Conservation (phyloP, 352 stramenopile genomes). For the Pythium angustatum region DNA sequence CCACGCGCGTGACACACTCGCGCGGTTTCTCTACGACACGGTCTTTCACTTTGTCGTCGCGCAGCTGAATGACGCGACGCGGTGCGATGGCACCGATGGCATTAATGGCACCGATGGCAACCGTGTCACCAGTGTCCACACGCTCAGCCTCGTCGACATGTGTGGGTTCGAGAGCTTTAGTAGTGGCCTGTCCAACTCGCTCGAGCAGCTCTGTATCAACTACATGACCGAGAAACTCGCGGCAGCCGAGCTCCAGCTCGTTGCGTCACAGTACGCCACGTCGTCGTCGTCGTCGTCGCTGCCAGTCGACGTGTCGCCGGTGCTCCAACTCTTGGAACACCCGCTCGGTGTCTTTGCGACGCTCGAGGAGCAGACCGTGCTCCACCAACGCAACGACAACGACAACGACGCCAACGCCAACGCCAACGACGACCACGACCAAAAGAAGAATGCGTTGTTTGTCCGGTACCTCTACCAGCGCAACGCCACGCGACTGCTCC, state of each 20-base stretch:
- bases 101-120: too few species aligned
- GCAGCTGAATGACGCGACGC: constrained; percentile 44
- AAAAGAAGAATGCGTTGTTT: constrained; percentile 70
- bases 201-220: constrained; percentile 83
- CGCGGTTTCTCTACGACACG: constrained; percentile 57
- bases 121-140: background rate
- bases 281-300: background rate
- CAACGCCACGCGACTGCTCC: constrained; percentile 33
- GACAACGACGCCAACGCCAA: constrained; percentile 24
- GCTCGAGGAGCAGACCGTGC: constrained; percentile 65
- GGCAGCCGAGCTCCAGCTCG: constrained; percentile 34
- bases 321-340: constrained; percentile 41
- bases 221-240: constrained; percentile 83
- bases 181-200: constrained; percentile 44
- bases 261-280: background rate
- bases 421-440: constrained; percentile 39
- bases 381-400: constrained; percentile 56
- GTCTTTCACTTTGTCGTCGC: constrained; percentile 49
- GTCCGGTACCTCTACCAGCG: constrained; percentile 65
- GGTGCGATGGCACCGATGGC: background rate
- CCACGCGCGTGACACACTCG: constrained; percentile 56
- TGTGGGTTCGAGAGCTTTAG: constrained; percentile 77
- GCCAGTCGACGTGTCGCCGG: background rate
- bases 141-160: constrained; percentile 66
- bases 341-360: constrained; percentile 58